Evolutionary conservation across 495 filamentous ascomycete species (phyloP).

Genomic region (Aspergillus taichungensis): DNA sequence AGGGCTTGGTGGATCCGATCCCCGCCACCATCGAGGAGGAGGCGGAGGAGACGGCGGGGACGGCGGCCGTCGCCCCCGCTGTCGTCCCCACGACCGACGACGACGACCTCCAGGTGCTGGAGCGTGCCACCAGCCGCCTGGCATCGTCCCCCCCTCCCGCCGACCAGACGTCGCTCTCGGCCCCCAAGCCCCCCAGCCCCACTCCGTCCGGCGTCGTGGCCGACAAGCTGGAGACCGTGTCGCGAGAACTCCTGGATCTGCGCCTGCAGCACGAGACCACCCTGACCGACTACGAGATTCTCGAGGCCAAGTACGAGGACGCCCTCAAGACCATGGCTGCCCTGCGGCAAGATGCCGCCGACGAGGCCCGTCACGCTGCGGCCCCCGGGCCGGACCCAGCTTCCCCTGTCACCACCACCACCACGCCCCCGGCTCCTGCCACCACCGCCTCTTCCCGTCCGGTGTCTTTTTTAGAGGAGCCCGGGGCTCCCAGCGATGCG

Average conservation of each 20-base stretch:
- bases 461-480: constrained; percentile 87
- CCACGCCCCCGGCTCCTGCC: no score
- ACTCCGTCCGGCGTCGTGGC: constrained; percentile 78
- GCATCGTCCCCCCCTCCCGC: constrained; percentile 12
- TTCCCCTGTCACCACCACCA: constrained; percentile 41
- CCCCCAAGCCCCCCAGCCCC: constrained; percentile 46
- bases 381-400: constrained; percentile 39
- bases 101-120: constrained; percentile 25
- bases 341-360: constrained; percentile 69
- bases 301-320: constrained; percentile 85
- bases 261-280: constrained; percentile 83
- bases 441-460: constrained; percentile 44
- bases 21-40: constrained; percentile 32
- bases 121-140: constrained; percentile 23
- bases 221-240: constrained; percentile 87
- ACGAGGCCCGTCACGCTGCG: constrained; percentile 67
- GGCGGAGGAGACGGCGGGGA: constrained; percentile 8
- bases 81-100: not conserved
- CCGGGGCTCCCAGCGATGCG: constrained; percentile 58
- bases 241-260: constrained; percentile 86
- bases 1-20: constrained; percentile 42
- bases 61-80: not conserved
- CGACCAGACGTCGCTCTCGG: constrained; percentile 4
- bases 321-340: constrained; percentile 72
- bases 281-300: constrained; percentile 67